phyloP scores from a whole-genome alignment of 2,329 filamentous ascomycete species.

The Penicillium corylophilum region DNA sequence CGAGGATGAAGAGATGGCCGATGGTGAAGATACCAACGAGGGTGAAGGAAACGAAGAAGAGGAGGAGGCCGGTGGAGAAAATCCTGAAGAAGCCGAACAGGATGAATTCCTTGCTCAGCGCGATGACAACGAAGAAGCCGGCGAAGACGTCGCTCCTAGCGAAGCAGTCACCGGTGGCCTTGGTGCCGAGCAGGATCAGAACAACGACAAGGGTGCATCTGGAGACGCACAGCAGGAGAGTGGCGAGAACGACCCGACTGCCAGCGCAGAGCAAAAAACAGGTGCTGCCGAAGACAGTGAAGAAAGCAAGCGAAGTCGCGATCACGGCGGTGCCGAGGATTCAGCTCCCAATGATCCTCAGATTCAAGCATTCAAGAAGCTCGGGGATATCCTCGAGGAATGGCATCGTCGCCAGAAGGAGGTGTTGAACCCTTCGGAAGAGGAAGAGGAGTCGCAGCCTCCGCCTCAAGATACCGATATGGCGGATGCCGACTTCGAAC shows the following conservation, averaged over 20 bases:
- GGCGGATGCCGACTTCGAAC: slow-evolving; percentile 83
- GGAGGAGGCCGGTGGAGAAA: slow-evolving; percentile 37
- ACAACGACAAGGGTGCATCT: slow-evolving; percentile 48
- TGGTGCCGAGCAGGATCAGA: slow-evolving; percentile 41
- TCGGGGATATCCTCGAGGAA: slow-evolving; percentile 86
- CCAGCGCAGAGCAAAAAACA: slow-evolving; percentile 47
- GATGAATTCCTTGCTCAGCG: slow-evolving; percentile 48
- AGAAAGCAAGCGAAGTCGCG: slow-evolving; percentile 37
- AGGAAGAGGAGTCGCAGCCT: slow-evolving; percentile 54
- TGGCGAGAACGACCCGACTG: slow-evolving; percentile 46
- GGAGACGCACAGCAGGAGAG: slow-evolving; percentile 44
- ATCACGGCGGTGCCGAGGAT: slow-evolving; percentile 39
- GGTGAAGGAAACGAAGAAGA: slow-evolving; percentile 51
- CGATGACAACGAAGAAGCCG: slow-evolving; percentile 52
- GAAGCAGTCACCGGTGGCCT: slow-evolving; percentile 42
- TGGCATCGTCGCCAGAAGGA: slow-evolving; percentile 89
- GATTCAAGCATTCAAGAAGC: slow-evolving; percentile 82
- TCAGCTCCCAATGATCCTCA: slow-evolving; percentile 41
- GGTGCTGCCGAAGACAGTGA: slow-evolving; percentile 43
- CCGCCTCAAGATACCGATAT: slow-evolving; percentile 66
- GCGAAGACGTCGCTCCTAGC: slow-evolving; percentile 52
- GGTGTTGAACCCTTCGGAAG: slow-evolving; percentile 64
- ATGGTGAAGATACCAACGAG: slow-evolving; percentile 46
- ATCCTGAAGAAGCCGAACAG: slow-evolving; percentile 55
- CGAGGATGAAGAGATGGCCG: slow-evolving; percentile 44